These are phyloP conservation scores for Sporothrix dimorphospora DNA, from an alignment of 2,329 filamentous ascomycete species.

Conservation along the genomic window DNA sequence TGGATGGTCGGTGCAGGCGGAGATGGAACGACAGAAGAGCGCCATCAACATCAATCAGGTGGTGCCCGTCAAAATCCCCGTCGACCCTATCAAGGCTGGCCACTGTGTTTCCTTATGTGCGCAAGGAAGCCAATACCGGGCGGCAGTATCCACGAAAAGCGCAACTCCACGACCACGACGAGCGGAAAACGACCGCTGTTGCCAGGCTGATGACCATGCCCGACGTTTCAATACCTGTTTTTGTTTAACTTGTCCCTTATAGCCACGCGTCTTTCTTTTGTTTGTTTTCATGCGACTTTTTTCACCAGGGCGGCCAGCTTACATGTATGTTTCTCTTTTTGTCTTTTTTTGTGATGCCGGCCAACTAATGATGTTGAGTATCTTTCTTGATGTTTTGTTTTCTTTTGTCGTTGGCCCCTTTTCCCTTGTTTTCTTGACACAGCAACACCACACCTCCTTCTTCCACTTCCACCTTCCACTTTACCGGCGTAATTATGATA, in stretches of 20 bases:
- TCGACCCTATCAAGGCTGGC: background rate
- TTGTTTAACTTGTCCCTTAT: background rate
- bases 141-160: too few species aligned
- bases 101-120: background rate
- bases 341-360: background rate
- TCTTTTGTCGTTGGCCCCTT: background rate
- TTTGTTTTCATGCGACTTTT: background rate
- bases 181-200: background rate
- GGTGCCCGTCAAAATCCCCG: background rate
- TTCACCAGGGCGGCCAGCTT: background rate
- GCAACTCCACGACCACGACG: background rate
- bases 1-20: slow-evolving; percentile 12
- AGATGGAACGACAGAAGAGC: slow-evolving; percentile 18
- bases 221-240: background rate
- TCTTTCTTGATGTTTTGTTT: background rate
- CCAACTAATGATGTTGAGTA: slow-evolving; percentile 9
- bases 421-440: slow-evolving; percentile 4
- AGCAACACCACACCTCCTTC: background rate
- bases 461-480: background rate
- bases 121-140: background rate
- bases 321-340: background rate
- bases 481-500: slow-evolving; percentile 29
- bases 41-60: background rate
- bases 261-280: background rate
- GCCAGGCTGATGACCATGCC: background rate